Evolutionary conservation across 306 rosid species (phyloP), one percentile per base, ranked within the genome.

Genomic region (Vigna unguiculata): DNA sequence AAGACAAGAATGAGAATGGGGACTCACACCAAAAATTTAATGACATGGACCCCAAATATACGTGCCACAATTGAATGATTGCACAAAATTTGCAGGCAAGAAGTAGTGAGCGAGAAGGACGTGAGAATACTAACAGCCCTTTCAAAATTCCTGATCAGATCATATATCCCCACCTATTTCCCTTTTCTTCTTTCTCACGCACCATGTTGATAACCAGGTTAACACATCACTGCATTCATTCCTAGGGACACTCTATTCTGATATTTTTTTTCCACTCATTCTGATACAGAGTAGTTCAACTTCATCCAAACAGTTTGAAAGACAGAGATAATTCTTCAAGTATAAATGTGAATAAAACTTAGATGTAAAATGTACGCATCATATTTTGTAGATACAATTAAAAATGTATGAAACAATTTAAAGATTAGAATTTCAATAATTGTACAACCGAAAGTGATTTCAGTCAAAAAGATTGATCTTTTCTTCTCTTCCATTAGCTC

Each of bases 1-100:
- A 8, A 15, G 72, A 63, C 45, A 36, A 76, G 80, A 72, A 67
- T 3, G 47, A 53, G 75, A 49, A 74, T 40, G 58, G 15, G 21
- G 47, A 49, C 78, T 51, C 48, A 24, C 58, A 25, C 55, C 47
- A 22, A 20, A 80, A 65, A 61, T 59, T 81, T 14, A 84, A 77
- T 80, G 64, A 0, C 9, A 76, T 82, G 86, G 84, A 43, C 77
- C 86, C 79, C 52, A 70, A 22, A 28, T 51, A 9, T 17, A 64
- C 75, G 61, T 70, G 52, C 75, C 65, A 30, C 65, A 30, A 30
- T 41, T 65, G 41, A 81, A 77, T 80, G 78, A 72, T 53, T 74
- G 46, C 54, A 48, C 82, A 72, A 75, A 34, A 20, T 72, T 77
- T 73, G 80, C 61, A 60, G 79, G 75, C 62, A 66, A 49, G 61